These are phyloP conservation scores for Eleusine coracana DNA, from an alignment of 176 grass and related monocot species.

Conservation along the genomic window DNA sequence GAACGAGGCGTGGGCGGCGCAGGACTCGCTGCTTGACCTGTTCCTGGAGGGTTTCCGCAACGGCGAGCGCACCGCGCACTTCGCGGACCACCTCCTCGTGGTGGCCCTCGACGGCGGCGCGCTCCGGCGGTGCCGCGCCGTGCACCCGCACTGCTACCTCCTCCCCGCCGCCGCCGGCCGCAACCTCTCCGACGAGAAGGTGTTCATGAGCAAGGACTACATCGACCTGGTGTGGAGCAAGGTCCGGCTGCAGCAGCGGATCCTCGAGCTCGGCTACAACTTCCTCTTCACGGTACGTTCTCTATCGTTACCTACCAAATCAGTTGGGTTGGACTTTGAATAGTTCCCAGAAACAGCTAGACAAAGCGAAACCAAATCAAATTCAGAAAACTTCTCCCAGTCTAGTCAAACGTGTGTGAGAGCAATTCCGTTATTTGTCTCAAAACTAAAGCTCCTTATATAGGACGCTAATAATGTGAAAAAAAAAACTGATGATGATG, in stretches of 20 bases:
- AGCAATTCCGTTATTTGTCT: too few species aligned
- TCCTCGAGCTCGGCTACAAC: slow-evolving; percentile 87
- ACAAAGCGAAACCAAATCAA: not conserved
- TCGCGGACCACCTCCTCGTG: slow-evolving; percentile 66
- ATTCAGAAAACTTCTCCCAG: not conserved
- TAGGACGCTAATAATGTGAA: too few species aligned
- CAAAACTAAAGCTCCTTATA: too few species aligned
- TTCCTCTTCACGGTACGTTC: slow-evolving; percentile 83
- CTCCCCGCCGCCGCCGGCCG: slow-evolving; percentile 36
- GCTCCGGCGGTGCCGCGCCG: slow-evolving; percentile 46
- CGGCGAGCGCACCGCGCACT: slow-evolving; percentile 57
- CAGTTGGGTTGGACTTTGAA: slow-evolving; percentile 16
- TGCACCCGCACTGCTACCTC: slow-evolving; percentile 78
- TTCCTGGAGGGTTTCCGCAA: slow-evolving; percentile 73
- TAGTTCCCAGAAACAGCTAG: not conserved
- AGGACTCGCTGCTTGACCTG: slow-evolving; percentile 71
- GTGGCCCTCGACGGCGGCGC: slow-evolving; percentile 67
- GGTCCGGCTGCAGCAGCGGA: slow-evolving; percentile 66
- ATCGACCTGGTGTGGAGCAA: slow-evolving; percentile 88
- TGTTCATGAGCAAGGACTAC: slow-evolving; percentile 82
- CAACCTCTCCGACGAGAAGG: slow-evolving; percentile 65
- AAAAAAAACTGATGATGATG: not conserved
- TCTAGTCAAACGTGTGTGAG: not conserved
- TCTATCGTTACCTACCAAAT: too few species aligned
- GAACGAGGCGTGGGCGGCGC: slow-evolving; percentile 77